phyloP scores from a whole-genome alignment of 495 filamentous ascomycete species.

The Penicillium diatomitis region DNA sequence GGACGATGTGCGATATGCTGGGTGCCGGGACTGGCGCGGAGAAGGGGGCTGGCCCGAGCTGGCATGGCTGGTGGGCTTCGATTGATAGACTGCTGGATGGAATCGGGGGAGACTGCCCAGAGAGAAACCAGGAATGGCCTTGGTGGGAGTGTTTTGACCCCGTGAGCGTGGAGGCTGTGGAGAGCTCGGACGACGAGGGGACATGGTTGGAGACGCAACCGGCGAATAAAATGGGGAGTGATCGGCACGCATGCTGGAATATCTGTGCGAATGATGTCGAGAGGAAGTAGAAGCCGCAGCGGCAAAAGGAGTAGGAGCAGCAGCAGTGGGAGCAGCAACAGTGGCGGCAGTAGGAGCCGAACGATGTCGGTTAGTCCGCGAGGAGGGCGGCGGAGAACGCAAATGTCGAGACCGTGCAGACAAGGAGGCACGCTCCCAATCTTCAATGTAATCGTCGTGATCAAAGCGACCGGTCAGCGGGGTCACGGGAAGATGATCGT shows the following conservation, averaged over 20 bases:
- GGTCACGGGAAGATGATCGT: slow-evolving; percentile 33
- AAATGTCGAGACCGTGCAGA: slow-evolving; percentile 15
- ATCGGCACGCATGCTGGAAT: slow-evolving; percentile 30
- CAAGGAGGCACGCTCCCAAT: slow-evolving; percentile 23
- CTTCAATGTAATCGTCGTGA: slow-evolving; percentile 27
- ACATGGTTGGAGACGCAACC: slow-evolving; percentile 29
- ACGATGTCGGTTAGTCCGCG: slow-evolving; percentile 7
- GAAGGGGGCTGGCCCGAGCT: slow-evolving; percentile 18
- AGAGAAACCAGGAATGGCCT: slow-evolving; percentile 28
- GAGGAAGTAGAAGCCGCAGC: too few species aligned
- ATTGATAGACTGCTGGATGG: slow-evolving; percentile 41
- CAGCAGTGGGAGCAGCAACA: too few species aligned
- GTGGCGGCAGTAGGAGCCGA: background rate
- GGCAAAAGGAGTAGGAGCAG: too few species aligned
- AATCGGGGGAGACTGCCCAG: slow-evolving; percentile 38
- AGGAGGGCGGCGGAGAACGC: slow-evolving; percentile 4
- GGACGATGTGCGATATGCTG: slow-evolving; percentile 25
- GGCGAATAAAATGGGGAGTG: slow-evolving; percentile 29
- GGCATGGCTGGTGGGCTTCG: slow-evolving; percentile 13
- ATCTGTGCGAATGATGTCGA: too few species aligned
- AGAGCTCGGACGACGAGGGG: slow-evolving; percentile 26
- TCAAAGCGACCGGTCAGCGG: slow-evolving; percentile 38
- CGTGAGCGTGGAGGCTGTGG: slow-evolving; percentile 25
- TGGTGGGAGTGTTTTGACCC: slow-evolving; percentile 16
- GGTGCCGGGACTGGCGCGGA: slow-evolving; percentile 24